phyloP scores from a whole-genome alignment of 2,329 filamentous ascomycete genomes.

The Cryphonectria radicalis region DNA sequence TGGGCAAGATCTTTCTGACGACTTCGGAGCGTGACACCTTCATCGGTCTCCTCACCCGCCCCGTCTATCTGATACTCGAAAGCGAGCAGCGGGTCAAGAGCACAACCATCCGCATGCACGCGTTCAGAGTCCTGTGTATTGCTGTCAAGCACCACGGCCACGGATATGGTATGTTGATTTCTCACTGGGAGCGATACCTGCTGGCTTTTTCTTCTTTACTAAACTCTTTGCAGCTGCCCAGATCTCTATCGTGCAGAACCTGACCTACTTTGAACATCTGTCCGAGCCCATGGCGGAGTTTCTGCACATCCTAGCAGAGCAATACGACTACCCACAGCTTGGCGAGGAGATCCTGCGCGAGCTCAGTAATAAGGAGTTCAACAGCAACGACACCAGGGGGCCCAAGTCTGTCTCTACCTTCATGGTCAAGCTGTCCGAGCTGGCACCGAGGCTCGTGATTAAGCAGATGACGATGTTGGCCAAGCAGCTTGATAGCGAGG shows the following conservation, averaged over 20 bases:
- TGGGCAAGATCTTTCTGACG: conserved; percentile 91
- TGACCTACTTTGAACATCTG: conserved; percentile 98
- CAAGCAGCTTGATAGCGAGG: conserved; percentile 94
- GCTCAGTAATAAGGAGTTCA: conserved; percentile 97
- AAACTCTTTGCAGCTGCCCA: conserved; percentile 71
- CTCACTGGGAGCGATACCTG: not conserved
- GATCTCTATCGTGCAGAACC: conserved; percentile 95
- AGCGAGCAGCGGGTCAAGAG: conserved; percentile 91
- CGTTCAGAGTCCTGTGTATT: conserved; percentile 94
- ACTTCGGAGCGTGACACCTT: conserved; percentile 97
- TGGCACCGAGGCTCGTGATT: conserved; percentile 88
- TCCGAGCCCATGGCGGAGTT: conserved; percentile 99
- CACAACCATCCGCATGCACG: conserved; percentile 90
- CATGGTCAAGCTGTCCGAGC: conserved; percentile 88
- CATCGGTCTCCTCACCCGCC: conserved; percentile 86
- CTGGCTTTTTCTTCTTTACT: conserved; percentile 32
- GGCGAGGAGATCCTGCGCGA: conserved; percentile 93
- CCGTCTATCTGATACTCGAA: conserved; percentile 91
- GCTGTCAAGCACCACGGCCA: conserved; percentile 98
- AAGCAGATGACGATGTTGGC: conserved; percentile 96
- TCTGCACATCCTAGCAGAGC: conserved; percentile 90
- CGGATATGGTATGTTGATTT: conserved; percentile 74
- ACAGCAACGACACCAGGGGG: conserved; percentile 91
- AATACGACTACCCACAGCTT: conserved; percentile 96
- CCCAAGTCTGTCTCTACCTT: conserved; percentile 97